Base-by-base conservation (phyloP, 768 basidiomycete species). In the Melanogaster broomeanus region DNA sequence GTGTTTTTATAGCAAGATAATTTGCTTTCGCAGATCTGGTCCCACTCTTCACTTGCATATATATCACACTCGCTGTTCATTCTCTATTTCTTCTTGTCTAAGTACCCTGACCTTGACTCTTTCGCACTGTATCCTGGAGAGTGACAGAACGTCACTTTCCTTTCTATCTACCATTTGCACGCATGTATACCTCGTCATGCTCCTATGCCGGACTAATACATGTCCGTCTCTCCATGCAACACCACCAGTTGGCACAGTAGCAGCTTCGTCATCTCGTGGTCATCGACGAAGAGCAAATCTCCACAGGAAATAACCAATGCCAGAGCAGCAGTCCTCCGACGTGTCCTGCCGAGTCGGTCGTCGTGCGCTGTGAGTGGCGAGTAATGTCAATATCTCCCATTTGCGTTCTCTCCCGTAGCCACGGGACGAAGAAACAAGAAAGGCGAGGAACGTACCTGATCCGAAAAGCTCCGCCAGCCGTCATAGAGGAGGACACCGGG, bases 291-390 rank as follows among this genome's bases (percentile, higher is more conserved):
- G 55, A 43, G 63, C 58, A 12, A 69, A 46, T 40, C 57, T 67
- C 58, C 67, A 65, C 30, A 67, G 31, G 42, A 57, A 88, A 62
- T 82, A 89, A 12, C 69, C 80, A 34, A 81, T 66, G 13, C 88
- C 88, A 43, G 79, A 75, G 6, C n/a, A 86, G 59, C 16, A 88
- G 62, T 13, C 88, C 88, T 0, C 81, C 87, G 18, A 90, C 75
- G 63, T 91, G 88, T 9, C 85, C 87, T 10, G 82, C 76, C 4
- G 80, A 80, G 62, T 88, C 84, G 0, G 76, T 81, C 31, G 64
- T 72, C 24, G 71, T 76, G 50, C 73, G 72, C 87, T 88, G 52
- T 53, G 42, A 38, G 21, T n/a, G 40, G 37, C 9, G 40, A 33
- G 25, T 16, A 34, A 25, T 34, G 49, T 51, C 24, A 55, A 54